phyloP scores from a whole-genome alignment of 2,329 filamentous ascomycete species.

The Truncatella angustata region DNA sequence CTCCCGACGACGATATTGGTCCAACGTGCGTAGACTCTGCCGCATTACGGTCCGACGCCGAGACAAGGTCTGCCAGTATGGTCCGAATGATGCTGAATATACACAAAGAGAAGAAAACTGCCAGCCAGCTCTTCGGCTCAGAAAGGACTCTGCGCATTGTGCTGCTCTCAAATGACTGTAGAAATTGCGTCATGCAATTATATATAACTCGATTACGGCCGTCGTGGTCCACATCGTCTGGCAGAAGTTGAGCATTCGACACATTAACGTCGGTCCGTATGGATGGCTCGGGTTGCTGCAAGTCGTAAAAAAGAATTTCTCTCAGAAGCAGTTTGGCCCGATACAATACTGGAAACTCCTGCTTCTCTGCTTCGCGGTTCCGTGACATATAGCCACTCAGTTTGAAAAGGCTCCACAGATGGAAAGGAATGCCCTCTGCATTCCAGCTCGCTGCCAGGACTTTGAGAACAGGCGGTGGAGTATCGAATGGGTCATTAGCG shows the following conservation, averaged over 20 bases:
- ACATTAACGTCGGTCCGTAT: constrained; percentile 37
- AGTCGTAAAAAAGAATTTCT: constrained; percentile 53
- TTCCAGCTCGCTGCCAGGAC: constrained; percentile 53
- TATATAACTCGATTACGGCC: constrained; percentile 48
- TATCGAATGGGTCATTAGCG: constrained; percentile 35
- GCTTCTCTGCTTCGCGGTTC: constrained; percentile 46
- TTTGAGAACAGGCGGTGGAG: constrained; percentile 47
- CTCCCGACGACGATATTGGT: constrained; percentile 21
- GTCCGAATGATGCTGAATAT: constrained; percentile 57
- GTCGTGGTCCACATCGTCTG: constrained; percentile 45
- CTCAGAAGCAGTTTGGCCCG: constrained; percentile 54
- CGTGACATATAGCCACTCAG: constrained; percentile 48
- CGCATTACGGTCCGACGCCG: constrained; percentile 27
- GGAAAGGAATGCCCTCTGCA: constrained; percentile 45
- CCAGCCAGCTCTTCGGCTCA: constrained; percentile 46
- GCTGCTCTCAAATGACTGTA: constrained; percentile 50
- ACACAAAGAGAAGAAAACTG: constrained; percentile 53
- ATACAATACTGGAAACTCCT: constrained; percentile 49
- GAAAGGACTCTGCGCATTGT: constrained; percentile 37
- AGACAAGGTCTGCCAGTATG: constrained; percentile 46
- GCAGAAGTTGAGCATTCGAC: constrained; percentile 28
- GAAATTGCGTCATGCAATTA: constrained; percentile 49
- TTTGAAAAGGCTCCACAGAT: constrained; percentile 51
- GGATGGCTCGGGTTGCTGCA: constrained; percentile 47
- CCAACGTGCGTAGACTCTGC: constrained; percentile 22